phyloP scores from a whole-genome alignment of 306 rosid genomes.

The Sechiopsis laciniata region DNA sequence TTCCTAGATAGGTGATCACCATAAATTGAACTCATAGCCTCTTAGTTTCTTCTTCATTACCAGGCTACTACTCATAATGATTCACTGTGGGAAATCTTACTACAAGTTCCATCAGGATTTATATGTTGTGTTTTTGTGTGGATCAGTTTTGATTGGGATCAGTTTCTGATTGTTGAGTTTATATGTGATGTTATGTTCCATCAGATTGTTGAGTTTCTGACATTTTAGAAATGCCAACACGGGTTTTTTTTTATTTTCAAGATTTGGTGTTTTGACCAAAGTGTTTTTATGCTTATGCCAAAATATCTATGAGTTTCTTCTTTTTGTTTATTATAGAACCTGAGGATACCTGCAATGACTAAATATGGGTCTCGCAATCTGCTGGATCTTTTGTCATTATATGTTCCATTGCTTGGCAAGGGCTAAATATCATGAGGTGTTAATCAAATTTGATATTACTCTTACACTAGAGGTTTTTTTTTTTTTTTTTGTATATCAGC shows the following conservation, averaged over 20 bases:
- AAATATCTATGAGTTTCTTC: background rate
- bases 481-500: background rate
- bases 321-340: background rate
- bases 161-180: too few relatives aligned
- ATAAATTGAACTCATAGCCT: too few relatives aligned
- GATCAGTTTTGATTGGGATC: background rate
- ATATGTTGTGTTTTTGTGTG: slow-evolving; percentile 10
- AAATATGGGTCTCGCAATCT: background rate
- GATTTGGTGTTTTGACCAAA: background rate
- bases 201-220: background rate
- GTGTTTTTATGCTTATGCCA: too few relatives aligned
- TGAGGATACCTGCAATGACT: background rate
- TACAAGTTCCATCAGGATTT: background rate
- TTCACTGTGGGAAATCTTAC: background rate
- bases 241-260: background rate
- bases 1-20: too few relatives aligned
- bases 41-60: too few relatives aligned
- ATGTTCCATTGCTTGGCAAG: background rate
- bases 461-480: background rate
- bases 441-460: background rate
- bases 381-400: background rate
- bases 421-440: background rate
- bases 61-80: too few relatives aligned
- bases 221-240: background rate
- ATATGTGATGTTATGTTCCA: too few relatives aligned